Percentiles rank a stretch among this genome's conserved stretches.
These are phyloP conservation scores for Lactifluus rugatus DNA, from an alignment of 768 basidiomycete genomes.

Conservation along the genomic window DNA sequence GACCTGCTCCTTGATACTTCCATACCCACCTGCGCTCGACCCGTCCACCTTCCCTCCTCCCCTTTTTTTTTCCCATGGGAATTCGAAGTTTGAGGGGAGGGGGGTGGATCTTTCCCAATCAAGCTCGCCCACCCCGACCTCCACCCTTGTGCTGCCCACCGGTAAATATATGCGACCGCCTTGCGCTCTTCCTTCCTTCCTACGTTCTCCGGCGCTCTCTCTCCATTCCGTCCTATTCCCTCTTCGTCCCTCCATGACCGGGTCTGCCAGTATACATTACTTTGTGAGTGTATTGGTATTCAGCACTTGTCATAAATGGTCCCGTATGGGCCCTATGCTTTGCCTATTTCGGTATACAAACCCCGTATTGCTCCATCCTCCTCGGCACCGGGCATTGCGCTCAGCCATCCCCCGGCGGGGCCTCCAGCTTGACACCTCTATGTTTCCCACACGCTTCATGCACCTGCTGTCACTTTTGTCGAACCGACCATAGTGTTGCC, in stretches of 20 bases:
- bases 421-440: background rate
- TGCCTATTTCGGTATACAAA: background rate
- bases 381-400: background rate
- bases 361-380: background rate
- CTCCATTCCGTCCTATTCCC: background rate
- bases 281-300: background rate
- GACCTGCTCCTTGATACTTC: conserved; percentile 5
- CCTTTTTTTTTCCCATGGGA: conserved; percentile 21
- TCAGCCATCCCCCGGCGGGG: background rate
- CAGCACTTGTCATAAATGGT: background rate
- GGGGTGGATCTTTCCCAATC: conserved; percentile 11
- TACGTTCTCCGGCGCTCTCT: background rate
- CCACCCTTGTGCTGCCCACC: conserved; percentile 5
- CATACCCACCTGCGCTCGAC: conserved; percentile 11
- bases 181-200: background rate
- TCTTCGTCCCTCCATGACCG: background rate
- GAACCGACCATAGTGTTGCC: background rate
- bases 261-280: background rate
- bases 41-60: conserved; percentile 16
- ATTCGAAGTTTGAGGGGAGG: conserved; percentile 18
- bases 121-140: conserved; percentile 6
- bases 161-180: background rate
- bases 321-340: background rate
- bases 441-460: background rate
- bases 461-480: background rate